These are phyloP conservation scores for Asterophora lycoperdoides DNA, from an alignment of 768 basidiomycete species.

Conservation along the genomic window DNA sequence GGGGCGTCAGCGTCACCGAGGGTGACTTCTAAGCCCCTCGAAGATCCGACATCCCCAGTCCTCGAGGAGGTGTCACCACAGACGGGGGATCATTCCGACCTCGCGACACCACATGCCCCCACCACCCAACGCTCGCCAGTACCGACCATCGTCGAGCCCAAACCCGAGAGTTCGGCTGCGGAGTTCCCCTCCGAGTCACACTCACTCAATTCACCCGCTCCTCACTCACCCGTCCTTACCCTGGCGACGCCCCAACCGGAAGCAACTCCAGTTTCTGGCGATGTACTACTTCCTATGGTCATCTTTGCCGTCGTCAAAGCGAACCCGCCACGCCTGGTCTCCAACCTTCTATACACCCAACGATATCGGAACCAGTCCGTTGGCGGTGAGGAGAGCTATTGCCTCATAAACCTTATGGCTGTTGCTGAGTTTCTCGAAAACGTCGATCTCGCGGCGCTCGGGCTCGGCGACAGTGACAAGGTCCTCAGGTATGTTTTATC, in stretches of 20 bases:
- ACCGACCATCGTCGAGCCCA: slow-evolving; percentile 15
- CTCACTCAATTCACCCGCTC: slow-evolving; percentile 3
- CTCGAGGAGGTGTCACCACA: not conserved
- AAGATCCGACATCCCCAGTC: not conserved
- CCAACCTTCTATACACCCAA: slow-evolving; percentile 63
- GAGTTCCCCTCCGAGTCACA: not conserved
- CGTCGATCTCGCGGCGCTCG: slow-evolving; percentile 74
- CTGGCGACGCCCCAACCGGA: slow-evolving; percentile 18
- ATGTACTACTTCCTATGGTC: slow-evolving; percentile 87
- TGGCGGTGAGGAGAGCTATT: slow-evolving; percentile 88
- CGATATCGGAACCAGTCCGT: slow-evolving; percentile 52
- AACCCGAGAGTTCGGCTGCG: slow-evolving; percentile 3
- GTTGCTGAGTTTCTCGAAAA: slow-evolving; percentile 95
- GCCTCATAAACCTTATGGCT: slow-evolving; percentile 90
- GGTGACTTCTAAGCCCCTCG: slow-evolving; percentile 1
- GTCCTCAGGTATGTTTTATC: slow-evolving; percentile 46
- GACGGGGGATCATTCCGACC: slow-evolving; percentile 3
- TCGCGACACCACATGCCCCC: slow-evolving; percentile 6
- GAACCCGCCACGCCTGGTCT: slow-evolving; percentile 79
- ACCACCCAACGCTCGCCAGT: slow-evolving; percentile 7
- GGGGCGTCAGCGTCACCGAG: not conserved
- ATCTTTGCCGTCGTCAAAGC: slow-evolving; percentile 93
- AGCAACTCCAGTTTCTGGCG: slow-evolving; percentile 68
- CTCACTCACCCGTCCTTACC: slow-evolving; percentile 14
- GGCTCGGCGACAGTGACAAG: slow-evolving; percentile 55